Evolutionary conservation across 257 asterid species (phyloP).

Genomic region (Solanum ahanhuiri): DNA sequence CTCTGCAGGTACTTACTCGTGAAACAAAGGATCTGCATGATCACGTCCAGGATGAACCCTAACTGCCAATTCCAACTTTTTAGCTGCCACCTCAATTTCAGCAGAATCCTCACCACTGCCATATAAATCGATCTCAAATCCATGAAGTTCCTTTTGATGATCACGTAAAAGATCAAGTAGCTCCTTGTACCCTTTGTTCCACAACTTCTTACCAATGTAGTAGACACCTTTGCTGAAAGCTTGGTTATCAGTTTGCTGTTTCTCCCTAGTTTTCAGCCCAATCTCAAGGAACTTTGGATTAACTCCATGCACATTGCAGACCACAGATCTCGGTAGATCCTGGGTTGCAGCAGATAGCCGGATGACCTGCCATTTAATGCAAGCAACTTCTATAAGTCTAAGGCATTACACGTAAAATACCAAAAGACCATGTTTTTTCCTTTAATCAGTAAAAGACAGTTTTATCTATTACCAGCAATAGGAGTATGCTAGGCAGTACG

Average conservation of each 20-base stretch:
- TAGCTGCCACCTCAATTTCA: constrained; percentile 62
- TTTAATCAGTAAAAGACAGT: background rate
- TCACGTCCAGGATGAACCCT: constrained; percentile 88
- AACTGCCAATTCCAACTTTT: constrained; percentile 51
- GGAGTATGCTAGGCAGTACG: background rate
- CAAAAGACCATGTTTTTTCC: background rate
- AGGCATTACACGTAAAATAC: background rate
- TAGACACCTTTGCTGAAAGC: constrained; percentile 81
- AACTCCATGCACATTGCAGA: constrained; percentile 96
- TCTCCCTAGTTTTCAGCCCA: constrained; percentile 66
- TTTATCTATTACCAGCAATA: background rate
- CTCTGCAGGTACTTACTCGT: constrained; percentile 50
- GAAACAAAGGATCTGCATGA: constrained; percentile 88
- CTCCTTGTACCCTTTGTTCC: constrained; percentile 97
- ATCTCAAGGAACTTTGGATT: constrained; percentile 86
- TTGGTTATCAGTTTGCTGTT: constrained; percentile 32
- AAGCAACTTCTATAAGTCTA: background rate
- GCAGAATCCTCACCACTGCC: constrained; percentile 94
- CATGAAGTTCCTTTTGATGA: constrained; percentile 67
- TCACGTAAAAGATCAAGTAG: constrained; percentile 64
- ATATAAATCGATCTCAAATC: constrained; percentile 72
- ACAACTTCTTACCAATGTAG: constrained; percentile 91
- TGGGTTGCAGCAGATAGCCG: constrained; percentile 98
- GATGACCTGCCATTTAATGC: constrained; percentile 55
- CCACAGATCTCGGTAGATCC: constrained; percentile 84